phyloP scores from a whole-genome alignment of 1,284 basidiomycete genomes.

The Pterula multifida region DNA sequence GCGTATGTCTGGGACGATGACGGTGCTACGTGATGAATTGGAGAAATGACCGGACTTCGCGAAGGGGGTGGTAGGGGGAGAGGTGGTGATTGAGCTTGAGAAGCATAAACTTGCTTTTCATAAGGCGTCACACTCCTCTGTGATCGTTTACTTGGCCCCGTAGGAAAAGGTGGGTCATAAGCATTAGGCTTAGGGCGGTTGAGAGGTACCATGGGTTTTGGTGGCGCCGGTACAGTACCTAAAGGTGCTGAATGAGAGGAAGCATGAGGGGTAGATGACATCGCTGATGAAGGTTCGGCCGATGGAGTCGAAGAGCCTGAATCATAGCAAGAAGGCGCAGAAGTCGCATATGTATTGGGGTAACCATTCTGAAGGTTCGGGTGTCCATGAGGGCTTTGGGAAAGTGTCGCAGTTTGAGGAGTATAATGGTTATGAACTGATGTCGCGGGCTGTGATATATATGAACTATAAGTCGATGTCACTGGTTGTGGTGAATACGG shows the following conservation, averaged over 20 bases:
- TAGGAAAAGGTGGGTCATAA: constrained; percentile 69
- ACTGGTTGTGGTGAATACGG: constrained; percentile 4
- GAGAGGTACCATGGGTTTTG: constrained; percentile 24
- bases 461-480: not conserved
- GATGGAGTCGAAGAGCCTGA: not conserved
- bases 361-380: not conserved
- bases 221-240: constrained; percentile 16
- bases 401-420: not conserved
- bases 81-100: constrained; percentile 13
- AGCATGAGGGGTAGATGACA: constrained; percentile 11
- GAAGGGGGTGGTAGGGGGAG: constrained; percentile 9
- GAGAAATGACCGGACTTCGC: constrained; percentile 2
- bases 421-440: not conserved
- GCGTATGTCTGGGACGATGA: not conserved
- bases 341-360: not conserved
- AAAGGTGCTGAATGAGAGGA: constrained; percentile 10
- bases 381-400: not conserved
- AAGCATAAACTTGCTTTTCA: constrained; percentile 16
- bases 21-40: not conserved
- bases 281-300: constrained; percentile 8
- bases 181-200: constrained; percentile 62
- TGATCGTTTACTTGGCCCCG: constrained; percentile 31
- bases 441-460: not conserved
- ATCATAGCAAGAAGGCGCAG: not conserved
- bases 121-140: constrained; percentile 17